Evolutionary conservation across 345 rosid species (phyloP).

Genomic region (Ceriops decandra): DNA sequence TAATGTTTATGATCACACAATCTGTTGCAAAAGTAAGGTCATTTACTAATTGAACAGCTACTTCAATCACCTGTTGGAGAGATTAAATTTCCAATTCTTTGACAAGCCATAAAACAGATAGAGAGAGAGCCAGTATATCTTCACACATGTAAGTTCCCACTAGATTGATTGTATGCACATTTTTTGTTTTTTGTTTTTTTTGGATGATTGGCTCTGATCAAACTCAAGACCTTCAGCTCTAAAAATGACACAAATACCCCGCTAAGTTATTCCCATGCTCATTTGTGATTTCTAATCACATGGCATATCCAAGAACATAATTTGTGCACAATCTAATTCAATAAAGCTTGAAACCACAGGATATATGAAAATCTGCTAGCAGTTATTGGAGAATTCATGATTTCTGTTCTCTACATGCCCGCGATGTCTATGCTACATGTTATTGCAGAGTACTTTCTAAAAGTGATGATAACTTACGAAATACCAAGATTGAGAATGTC

Average conservation of each 20-base stretch:
- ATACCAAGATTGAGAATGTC: slow-evolving; percentile 93
- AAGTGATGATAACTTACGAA: slow-evolving; percentile 57
- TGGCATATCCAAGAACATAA: background rate
- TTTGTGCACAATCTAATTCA: background rate
- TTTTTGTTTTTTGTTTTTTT: too few species aligned
- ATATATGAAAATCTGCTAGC: background rate
- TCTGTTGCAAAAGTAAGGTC: slow-evolving; percentile 12
- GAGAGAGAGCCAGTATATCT: background rate
- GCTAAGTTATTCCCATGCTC: too few species aligned
- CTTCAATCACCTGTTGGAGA: background rate
- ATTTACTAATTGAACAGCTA: background rate
- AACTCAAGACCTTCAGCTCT: too few species aligned
- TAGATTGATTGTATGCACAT: too few species aligned
- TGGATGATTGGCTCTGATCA: too few species aligned
- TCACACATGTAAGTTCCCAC: too few species aligned
- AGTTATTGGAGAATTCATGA: background rate
- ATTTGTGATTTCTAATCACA: too few species aligned
- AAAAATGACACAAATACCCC: too few species aligned
- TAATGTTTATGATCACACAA: slow-evolving; percentile 7
- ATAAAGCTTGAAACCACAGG: background rate
- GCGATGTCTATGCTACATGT: background rate
- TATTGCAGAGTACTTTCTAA: background rate
- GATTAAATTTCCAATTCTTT: background rate
- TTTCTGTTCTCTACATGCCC: background rate
- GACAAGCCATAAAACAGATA: background rate